phyloP scores from a whole-genome alignment of 179 eudicot genomes.

The Carnegiea gigantea region DNA sequence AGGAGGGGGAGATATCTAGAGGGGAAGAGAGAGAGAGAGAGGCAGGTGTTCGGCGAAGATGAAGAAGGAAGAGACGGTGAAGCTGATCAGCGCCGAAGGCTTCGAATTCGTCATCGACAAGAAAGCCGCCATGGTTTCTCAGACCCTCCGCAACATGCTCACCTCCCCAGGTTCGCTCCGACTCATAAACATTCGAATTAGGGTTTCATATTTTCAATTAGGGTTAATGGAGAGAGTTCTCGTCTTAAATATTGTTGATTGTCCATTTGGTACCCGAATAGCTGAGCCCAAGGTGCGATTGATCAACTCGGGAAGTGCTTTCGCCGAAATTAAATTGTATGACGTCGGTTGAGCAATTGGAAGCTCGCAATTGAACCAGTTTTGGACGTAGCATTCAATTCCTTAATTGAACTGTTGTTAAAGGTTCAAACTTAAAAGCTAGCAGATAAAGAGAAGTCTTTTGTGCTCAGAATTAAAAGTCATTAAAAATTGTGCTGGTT shows the following conservation, averaged over 20 bases:
- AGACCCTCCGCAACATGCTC: slow-evolving; percentile 87
- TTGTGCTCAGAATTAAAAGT: no score
- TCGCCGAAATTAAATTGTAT: not conserved
- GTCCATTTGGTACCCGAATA: not conserved
- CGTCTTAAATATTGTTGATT: no score
- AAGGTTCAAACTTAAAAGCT: no score
- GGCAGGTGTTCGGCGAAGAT: slow-evolving; percentile 23
- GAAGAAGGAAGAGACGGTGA: slow-evolving; percentile 77
- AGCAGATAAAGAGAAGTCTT: no score
- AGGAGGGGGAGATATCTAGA: slow-evolving; percentile 19
- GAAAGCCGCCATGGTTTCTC: slow-evolving; percentile 95
- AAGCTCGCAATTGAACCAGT: not conserved
- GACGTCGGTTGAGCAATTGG: not conserved
- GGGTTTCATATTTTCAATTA: slow-evolving; percentile 26
- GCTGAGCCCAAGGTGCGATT: not conserved
- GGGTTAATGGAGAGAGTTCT: not conserved
- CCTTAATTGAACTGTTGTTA: no score
- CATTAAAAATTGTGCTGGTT: no score
- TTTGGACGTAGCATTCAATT: no score
- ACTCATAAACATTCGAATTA: slow-evolving; percentile 5
- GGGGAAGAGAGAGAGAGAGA: slow-evolving; percentile 6
- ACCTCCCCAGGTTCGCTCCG: slow-evolving; percentile 65
- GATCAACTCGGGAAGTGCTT: not conserved
- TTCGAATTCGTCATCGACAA: slow-evolving; percentile 79
- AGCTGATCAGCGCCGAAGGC: slow-evolving; percentile 85